Conservation (phyloP, 495 filamentous ascomycete species). For the Aspergillus ostianus region DNA sequence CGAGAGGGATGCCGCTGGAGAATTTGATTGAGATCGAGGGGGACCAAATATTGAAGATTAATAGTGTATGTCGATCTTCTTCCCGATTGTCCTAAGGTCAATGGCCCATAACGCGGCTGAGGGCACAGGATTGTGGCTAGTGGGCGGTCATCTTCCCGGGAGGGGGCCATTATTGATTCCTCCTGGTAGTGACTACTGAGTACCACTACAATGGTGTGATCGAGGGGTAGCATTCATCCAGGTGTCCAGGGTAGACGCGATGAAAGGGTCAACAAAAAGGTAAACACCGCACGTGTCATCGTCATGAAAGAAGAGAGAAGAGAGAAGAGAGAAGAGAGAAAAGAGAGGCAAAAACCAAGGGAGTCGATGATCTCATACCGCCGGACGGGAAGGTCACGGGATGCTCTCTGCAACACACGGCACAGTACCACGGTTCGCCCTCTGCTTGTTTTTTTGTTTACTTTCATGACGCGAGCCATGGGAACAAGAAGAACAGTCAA, state of each 20-base stretch:
- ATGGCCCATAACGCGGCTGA: too few relatives aligned
- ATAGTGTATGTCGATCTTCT: not conserved
- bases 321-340: too few relatives aligned
- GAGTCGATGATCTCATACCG: not conserved
- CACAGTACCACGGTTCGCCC: not conserved
- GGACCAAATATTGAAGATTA: not conserved
- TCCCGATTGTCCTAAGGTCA: not conserved
- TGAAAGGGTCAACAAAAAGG: not conserved
- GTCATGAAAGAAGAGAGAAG: not conserved
- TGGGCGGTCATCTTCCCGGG: not conserved
- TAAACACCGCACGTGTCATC: not conserved
- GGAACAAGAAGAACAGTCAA: constrained; percentile 1
- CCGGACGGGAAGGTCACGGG: not conserved
- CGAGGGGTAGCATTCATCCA: not conserved
- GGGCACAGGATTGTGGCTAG: too few relatives aligned
- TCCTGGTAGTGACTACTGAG: not conserved
- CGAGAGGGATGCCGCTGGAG: constrained; percentile 3
- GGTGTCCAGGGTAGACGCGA: not conserved
- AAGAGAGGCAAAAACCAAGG: not conserved
- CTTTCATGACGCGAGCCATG: constrained; percentile 3
- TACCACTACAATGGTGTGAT: not conserved
- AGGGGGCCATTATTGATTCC: not conserved
- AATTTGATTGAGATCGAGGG: not conserved
- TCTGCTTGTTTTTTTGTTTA: not conserved
- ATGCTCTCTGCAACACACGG: not conserved